Evolutionary conservation across 2,329 filamentous ascomycete genomes (phyloP), one percentile per base, ranked within the genome.

Genomic region (Aquanectria penicillioides): DNA sequence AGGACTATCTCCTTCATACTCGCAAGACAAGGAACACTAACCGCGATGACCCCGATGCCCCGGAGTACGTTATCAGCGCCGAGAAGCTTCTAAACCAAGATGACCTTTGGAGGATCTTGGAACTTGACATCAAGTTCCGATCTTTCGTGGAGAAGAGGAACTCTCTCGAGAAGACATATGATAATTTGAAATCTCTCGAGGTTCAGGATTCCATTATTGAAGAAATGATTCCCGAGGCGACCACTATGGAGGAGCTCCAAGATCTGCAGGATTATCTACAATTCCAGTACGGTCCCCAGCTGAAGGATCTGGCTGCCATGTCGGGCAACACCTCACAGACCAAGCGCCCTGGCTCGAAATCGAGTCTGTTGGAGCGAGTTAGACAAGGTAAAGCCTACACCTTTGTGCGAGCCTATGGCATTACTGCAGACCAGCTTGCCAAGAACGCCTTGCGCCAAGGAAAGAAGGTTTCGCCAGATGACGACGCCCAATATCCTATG

Each of bases 251-350:
- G 73, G 95, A 99, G 73, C 83, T 99, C 15, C 95, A 99, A 73
- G 95, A 99, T 74, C 79, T 99, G 18, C 94, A 98, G 72, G 95
- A 99, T 71, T 98, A 98, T 69, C 81, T 98, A 50, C 93, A 98
- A 71, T 99, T 99, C 76, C 91, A 94, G 71, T 98, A 98, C 69
- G 88, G 91, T 5, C 81, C 88, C 3, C 88, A 97, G 73, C 82
- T 98, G 44, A 94, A 92, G 72, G 94, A 98, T 63, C 77, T 96
- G 43, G 86, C 89, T 12, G 80, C 87, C 15, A 83, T 87, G 60
- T 83, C 88, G 34, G 81, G 84, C 12, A 87, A 87, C 52, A 77
- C 83, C 9, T 90, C 90, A 59, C 86, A 88, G 51, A 85, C 83
- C 4, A 93, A 93, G 71, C 90, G 94, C 25, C 93, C 95, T 6